A percentile compares a stretch with the other conserved stretches of the same genome.
phyloP scores from a whole-genome alignment of 169 alveolate genomes.

The Cyclospora cayetanensis region DNA sequence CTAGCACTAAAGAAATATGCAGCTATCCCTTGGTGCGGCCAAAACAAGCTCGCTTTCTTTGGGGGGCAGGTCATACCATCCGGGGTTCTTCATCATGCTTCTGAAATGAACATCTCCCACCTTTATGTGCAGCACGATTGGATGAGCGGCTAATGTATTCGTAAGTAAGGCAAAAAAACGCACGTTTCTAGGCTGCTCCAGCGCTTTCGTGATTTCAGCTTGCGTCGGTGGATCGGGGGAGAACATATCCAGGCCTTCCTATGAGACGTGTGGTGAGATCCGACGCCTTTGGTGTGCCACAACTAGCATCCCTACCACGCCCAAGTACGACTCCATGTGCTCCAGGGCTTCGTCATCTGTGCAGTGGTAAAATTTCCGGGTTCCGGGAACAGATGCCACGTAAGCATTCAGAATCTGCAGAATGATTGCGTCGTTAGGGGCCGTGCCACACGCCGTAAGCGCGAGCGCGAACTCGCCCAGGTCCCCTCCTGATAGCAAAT shows the following conservation, averaged over 20 bases:
- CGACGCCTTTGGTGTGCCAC: not conserved
- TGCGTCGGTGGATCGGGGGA: constrained; percentile 61
- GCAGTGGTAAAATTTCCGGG: constrained; percentile 61
- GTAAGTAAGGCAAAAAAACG: not conserved
- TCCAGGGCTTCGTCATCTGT: constrained; percentile 66
- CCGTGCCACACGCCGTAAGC: constrained; percentile 48
- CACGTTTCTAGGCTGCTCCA: constrained; percentile 65
- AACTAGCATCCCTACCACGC: not conserved
- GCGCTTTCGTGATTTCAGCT: constrained; percentile 44
- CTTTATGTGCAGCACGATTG: not conserved
- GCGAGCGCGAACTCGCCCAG: constrained; percentile 67
- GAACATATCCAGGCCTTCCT: constrained; percentile 66
- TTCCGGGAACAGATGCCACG: constrained; percentile 15
- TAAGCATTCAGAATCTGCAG: constrained; percentile 35
- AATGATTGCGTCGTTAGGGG: constrained; percentile 41
- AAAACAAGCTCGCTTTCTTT: not conserved
- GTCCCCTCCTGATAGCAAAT: constrained; percentile 46
- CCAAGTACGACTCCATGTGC: constrained; percentile 56
- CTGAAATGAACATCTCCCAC: constrained; percentile 61
- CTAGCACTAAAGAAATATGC: not conserved
- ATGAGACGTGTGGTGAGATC: not conserved
- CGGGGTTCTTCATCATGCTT: constrained; percentile 64
- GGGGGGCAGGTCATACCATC: constrained; percentile 17
- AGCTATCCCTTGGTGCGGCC: not conserved
- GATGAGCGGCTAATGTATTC: not conserved